phyloP scores from a whole-genome alignment of 129 eudicot species.

The Helianthus tuberosus region DNA sequence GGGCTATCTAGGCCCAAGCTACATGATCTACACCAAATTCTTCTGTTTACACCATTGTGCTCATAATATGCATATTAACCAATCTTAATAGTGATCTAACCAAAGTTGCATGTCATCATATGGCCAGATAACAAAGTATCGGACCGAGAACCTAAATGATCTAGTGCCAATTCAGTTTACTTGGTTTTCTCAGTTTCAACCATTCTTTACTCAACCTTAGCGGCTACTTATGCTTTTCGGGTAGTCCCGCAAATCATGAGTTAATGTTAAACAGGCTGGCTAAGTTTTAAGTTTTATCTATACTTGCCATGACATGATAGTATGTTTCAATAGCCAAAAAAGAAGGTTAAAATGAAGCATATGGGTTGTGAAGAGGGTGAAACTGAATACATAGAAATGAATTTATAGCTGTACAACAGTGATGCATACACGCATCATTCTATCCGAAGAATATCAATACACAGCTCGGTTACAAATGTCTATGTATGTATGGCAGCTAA shows the following conservation, averaged over 20 bases:
- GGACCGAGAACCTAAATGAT: too few relatives aligned
- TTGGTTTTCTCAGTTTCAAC: too few relatives aligned
- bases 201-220: neutral
- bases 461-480: constrained; percentile 5
- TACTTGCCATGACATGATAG: neutral
- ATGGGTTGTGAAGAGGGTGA: constrained; percentile 20
- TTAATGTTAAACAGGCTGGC: neutral
- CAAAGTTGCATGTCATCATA: too few relatives aligned
- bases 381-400: constrained; percentile 23
- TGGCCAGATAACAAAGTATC: too few relatives aligned
- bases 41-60: too few relatives aligned
- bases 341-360: neutral
- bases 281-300: neutral
- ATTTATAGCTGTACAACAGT: constrained; percentile 34
- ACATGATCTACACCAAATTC: too few relatives aligned
- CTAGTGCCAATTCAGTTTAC: too few relatives aligned
- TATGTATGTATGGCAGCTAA: constrained; percentile 18
- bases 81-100: too few relatives aligned
- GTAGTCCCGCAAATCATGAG: neutral
- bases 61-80: too few relatives aligned
- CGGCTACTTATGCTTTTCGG: neutral
- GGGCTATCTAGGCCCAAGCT: too few relatives aligned
- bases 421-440: constrained; percentile 26
- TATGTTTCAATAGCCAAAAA: neutral
- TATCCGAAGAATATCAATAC: constrained; percentile 18